Percentiles rank a stretch among this genome's conserved stretches.
Conservation (phyloP, 2,329 filamentous ascomycete genomes). For the Cordyceps tenuipes region DNA sequence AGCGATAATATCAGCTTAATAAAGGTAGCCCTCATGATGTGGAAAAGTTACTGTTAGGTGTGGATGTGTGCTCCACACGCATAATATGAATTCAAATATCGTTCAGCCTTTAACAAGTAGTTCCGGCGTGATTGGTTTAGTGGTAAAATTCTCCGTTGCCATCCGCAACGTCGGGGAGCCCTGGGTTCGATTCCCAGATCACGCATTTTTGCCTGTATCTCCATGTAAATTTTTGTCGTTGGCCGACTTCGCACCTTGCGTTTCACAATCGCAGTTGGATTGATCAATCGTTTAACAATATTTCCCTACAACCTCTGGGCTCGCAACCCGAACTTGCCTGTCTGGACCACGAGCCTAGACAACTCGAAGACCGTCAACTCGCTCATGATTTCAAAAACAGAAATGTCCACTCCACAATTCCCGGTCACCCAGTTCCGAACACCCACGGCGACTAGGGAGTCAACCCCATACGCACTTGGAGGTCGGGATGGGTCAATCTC, state of each 20-base stretch:
- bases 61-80: too few relatives aligned
- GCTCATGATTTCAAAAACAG: constrained; percentile 40
- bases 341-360: constrained; percentile 27
- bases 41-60: too few relatives aligned
- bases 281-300: neutral
- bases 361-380: constrained; percentile 33
- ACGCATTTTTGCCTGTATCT: constrained; percentile 15
- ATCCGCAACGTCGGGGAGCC: constrained; percentile 26
- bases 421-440: constrained; percentile 42
- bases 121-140: constrained; percentile 27
- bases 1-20: neutral
- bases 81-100: too few relatives aligned
- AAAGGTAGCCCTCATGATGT: too few relatives aligned
- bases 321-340: constrained; percentile 21
- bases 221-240: too few relatives aligned
- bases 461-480: constrained; percentile 40
- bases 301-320: neutral
- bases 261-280: neutral
- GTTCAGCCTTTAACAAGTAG: neutral
- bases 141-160: constrained; percentile 29
- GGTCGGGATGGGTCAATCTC: constrained; percentile 35
- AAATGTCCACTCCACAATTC: constrained; percentile 35
- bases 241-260: neutral
- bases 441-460: constrained; percentile 45
- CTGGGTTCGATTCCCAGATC: constrained; percentile 28